Evolutionary conservation across 2,329 filamentous ascomycete species (phyloP).

Genomic region (Fusarium oligoseptatum): DNA sequence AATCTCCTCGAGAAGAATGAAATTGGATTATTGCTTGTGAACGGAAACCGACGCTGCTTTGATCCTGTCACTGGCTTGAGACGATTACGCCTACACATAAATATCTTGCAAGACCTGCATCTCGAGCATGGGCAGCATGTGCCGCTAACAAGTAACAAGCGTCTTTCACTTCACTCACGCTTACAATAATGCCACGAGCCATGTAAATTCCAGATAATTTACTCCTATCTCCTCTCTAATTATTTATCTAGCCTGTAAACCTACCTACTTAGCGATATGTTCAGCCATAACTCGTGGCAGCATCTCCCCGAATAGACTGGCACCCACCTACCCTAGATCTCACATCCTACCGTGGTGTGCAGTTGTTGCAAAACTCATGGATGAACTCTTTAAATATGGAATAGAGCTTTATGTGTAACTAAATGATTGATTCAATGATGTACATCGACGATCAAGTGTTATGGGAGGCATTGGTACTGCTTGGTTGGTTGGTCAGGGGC

Average conservation of each 20-base stretch:
- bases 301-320: no score
- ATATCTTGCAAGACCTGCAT: no score
- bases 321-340: neutral
- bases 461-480: neutral
- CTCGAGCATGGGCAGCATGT: neutral
- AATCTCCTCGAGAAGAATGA: neutral
- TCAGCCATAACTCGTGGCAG: neutral
- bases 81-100: neutral
- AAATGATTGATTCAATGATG: no score
- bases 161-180: neutral
- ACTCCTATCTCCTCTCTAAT: rapidly evolving
- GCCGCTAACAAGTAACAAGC: neutral
- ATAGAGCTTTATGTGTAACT: neutral
- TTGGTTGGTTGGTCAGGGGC: neutral
- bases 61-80: neutral
- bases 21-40: neutral
- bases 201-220: neutral
- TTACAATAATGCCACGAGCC: neutral
- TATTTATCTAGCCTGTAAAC: neutral
- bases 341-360: neutral
- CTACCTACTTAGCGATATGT: neutral
- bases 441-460: neutral
- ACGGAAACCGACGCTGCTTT: neutral
- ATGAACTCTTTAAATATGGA: no score
- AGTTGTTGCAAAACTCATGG: neutral